A percentile compares a stretch with the other conserved stretches of the same genome.
Evolutionary conservation across 331 rosid species (phyloP).

Genomic region (Erythrophleum ivorense): DNA sequence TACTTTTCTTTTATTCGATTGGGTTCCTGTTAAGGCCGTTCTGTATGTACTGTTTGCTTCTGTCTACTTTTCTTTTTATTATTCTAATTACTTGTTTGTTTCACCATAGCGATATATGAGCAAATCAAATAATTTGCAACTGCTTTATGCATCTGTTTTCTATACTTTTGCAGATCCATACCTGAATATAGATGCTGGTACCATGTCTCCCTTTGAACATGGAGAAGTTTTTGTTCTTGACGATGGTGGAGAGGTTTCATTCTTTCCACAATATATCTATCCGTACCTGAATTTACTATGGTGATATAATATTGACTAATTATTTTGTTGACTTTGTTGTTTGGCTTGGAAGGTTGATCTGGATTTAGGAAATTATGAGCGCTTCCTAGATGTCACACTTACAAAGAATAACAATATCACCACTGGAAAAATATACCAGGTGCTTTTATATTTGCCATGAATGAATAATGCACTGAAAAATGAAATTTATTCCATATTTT

Average conservation of each 20-base stretch:
- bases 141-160: constrained; percentile 13
- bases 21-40: not conserved
- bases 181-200: constrained; percentile 97
- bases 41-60: not conserved
- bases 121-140: not conserved
- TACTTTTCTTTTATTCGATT: not conserved
- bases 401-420: constrained; percentile 94
- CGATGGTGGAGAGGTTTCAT: constrained; percentile 92
- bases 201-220: constrained; percentile 99
- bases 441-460: constrained; percentile 36
- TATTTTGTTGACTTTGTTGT: constrained; percentile 18
- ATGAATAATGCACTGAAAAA: not conserved
- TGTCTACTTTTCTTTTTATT: not conserved
- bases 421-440: constrained; percentile 96
- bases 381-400: constrained; percentile 89
- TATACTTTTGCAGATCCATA: constrained; percentile 73
- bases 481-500: not conserved
- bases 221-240: constrained; percentile 99
- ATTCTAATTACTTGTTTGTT: not conserved
- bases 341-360: constrained; percentile 77
- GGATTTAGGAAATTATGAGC: constrained; percentile 97
- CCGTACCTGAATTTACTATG: constrained; percentile 19
- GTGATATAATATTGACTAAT: constrained; percentile 15
- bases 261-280: constrained; percentile 1
- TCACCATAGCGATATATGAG: not conserved